Conservation (phyloP, 306 rosid genomes). For the Lablab purpureus region DNA sequence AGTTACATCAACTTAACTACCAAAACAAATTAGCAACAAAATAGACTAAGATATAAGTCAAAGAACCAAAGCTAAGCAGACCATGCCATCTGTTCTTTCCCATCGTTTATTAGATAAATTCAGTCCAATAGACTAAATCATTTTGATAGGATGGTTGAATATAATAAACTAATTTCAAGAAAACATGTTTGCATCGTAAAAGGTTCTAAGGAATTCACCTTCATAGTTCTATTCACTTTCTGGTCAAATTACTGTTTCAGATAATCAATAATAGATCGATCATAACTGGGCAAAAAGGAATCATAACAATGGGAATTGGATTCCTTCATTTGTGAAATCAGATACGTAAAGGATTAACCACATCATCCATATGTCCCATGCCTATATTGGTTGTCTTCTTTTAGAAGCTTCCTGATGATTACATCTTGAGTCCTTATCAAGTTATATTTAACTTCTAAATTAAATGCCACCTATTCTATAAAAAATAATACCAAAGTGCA, state of each 20-base stretch:
- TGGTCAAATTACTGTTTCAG: not conserved
- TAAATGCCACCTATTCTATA: not conserved
- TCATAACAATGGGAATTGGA: not conserved
- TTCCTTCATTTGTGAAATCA: conserved; percentile 6
- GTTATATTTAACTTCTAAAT: conserved; percentile 19
- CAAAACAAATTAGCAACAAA: no score
- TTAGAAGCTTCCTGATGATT: not conserved
- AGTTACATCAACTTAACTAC: no score
- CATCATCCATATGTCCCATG: not conserved
- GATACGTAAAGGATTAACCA: not conserved
- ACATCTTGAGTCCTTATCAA: not conserved
- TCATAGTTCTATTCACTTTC: not conserved
- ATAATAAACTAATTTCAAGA: not conserved
- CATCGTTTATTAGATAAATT: conserved; percentile 7
- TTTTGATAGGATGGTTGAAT: conserved; percentile 3
- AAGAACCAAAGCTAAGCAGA: conserved; percentile 16
- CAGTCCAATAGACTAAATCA: not conserved
- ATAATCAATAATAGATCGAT: not conserved
- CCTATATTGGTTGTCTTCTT: conserved; percentile 2
- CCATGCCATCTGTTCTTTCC: not conserved
- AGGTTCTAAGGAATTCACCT: conserved; percentile 6
- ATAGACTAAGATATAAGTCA: not conserved
- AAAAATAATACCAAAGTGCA: conserved; percentile 5
- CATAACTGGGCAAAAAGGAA: conserved; percentile 15
- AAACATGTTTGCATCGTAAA: not conserved